A percentile compares a stretch with the other conserved stretches of the same genome.
Evolutionary conservation across 176 grass and related monocot species (phyloP).

Genomic region (Oryza rufipogon): DNA sequence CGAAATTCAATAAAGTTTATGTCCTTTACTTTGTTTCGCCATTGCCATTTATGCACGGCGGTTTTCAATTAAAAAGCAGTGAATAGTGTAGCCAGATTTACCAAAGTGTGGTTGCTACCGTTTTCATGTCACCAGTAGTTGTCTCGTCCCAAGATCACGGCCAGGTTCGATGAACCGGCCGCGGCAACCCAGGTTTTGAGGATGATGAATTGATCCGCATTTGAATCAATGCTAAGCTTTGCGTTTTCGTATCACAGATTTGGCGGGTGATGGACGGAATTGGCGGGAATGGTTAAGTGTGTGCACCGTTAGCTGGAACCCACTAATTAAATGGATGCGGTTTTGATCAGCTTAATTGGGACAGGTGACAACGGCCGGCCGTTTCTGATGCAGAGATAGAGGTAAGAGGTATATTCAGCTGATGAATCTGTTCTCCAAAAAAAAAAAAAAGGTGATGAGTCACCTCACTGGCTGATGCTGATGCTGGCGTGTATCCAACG

Average conservation of each 20-base stretch:
- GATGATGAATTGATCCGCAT: neutral
- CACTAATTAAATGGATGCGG: neutral
- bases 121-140: neutral
- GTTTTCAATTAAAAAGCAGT: neutral
- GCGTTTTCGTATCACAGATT: neutral
- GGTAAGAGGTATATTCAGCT: neutral
- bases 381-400: neutral
- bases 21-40: neutral
- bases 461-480: neutral
- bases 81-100: neutral
- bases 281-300: neutral
- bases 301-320: conserved; percentile 2
- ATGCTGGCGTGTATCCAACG: neutral
- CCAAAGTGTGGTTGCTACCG: neutral
- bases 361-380: neutral
- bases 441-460: neutral
- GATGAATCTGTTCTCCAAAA: too few species aligned
- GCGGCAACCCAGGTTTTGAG: neutral
- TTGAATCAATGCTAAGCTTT: neutral
- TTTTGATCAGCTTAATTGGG: neutral
- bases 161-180: conserved; percentile 7
- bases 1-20: neutral
- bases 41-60: neutral
- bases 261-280: neutral
- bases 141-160: neutral